These are phyloP conservation scores for Monosporascus cannonballus DNA, from an alignment of 2,329 filamentous ascomycete species.

Conservation along the genomic window DNA sequence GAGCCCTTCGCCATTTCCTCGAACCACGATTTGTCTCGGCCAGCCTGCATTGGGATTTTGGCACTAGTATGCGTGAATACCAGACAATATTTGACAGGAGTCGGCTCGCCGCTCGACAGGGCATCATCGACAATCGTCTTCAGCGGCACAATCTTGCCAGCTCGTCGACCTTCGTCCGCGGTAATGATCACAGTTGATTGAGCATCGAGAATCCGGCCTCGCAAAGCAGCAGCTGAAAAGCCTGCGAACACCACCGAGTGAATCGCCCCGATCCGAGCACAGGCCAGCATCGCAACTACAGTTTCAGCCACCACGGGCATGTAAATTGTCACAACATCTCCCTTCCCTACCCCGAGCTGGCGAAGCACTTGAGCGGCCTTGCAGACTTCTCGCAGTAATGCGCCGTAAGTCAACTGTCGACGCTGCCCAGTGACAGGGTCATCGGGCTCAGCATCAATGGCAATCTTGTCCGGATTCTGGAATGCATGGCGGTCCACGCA, in stretches of 20 bases:
- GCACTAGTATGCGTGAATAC: conserved; percentile 94
- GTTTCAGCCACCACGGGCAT: conserved; percentile 99
- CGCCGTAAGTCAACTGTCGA: conserved; percentile 84
- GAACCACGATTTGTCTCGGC: conserved; percentile 96
- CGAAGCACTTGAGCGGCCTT: conserved; percentile 84
- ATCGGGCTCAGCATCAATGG: conserved; percentile 98
- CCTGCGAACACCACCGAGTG: conserved; percentile 98
- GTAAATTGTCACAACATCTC: conserved; percentile 95
- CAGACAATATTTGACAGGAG: conserved; percentile 65
- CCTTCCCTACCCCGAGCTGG: conserved; percentile 93
- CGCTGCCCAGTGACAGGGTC: conserved; percentile 66
- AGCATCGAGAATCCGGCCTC: conserved; percentile 89
- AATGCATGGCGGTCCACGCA: conserved; percentile 95
- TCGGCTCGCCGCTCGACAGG: conserved; percentile 84
- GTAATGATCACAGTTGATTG: conserved; percentile 92
- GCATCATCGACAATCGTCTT: conserved; percentile 99
- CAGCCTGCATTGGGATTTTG: conserved; percentile 82
- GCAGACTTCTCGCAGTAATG: conserved; percentile 88
- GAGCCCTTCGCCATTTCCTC: conserved; percentile 98
- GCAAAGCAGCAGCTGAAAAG: conserved; percentile 92
- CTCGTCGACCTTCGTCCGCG: conserved; percentile 94
- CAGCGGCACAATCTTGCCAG: conserved; percentile 92
- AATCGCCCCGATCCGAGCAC: conserved; percentile 84
- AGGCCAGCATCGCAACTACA: conserved; percentile 83
- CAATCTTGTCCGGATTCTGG: conserved; percentile 84